Conservation (phyloP, 495 filamentous ascomycete species). For the Penicillium lagena region DNA sequence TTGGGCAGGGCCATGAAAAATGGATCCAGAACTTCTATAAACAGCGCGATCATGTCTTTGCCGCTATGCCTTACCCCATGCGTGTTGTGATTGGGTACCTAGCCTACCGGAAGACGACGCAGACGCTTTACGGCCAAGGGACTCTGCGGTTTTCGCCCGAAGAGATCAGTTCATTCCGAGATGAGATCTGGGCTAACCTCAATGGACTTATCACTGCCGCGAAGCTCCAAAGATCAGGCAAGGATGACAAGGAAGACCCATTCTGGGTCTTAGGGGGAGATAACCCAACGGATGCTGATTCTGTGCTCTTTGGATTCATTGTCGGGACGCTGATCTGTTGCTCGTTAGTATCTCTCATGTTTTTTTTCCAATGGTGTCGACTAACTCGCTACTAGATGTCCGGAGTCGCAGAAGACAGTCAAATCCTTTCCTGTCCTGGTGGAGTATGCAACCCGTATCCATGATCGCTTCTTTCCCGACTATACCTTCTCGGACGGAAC, state of each 20-base stretch:
- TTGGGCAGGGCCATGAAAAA: slow-evolving; percentile 21
- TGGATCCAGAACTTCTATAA: slow-evolving; percentile 57
- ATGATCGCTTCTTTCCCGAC: slow-evolving; percentile 52
- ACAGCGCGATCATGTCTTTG: slow-evolving; percentile 49
- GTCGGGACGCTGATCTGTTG: slow-evolving; percentile 38
- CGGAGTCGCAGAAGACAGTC: slow-evolving; percentile 37
- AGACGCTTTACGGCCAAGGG: slow-evolving; percentile 49
- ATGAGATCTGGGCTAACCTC: slow-evolving; percentile 48
- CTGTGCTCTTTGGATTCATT: slow-evolving; percentile 52
- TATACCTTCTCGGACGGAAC: slow-evolving; percentile 23
- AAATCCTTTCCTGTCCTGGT: slow-evolving; percentile 39
- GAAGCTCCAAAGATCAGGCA: slow-evolving; percentile 5
- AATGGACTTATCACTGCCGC: slow-evolving; percentile 28
- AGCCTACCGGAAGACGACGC: slow-evolving; percentile 32
- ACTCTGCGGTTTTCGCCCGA: slow-evolving; percentile 40
- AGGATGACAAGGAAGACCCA: slow-evolving; percentile 17
- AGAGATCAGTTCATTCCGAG: slow-evolving; percentile 38
- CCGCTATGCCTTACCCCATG: slow-evolving; percentile 41
- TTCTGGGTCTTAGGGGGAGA: slow-evolving; percentile 55
- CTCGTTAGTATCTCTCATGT: slow-evolving; percentile 39
- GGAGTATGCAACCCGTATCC: slow-evolving; percentile 53
- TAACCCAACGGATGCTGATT: slow-evolving; percentile 50
- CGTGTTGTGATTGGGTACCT: slow-evolving; percentile 48
- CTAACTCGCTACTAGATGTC: slow-evolving; percentile 27
- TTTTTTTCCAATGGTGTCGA: neutral